phyloP scores from a whole-genome alignment of 2,329 filamentous ascomycete genomes.

The Pseudomassariella vexata region DNA sequence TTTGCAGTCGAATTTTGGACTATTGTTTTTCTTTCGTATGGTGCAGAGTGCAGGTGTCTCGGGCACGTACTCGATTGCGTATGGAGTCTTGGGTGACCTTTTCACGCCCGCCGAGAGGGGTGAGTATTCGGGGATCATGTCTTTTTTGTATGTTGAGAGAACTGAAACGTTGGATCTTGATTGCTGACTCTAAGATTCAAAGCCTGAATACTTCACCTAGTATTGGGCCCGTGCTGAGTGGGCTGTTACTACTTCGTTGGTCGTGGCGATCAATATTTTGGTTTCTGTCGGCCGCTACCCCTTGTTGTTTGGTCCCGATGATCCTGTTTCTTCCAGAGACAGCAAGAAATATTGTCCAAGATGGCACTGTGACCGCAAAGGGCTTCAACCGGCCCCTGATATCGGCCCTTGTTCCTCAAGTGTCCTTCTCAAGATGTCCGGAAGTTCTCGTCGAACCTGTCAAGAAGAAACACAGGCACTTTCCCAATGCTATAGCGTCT shows the following conservation, averaged over 20 bases:
- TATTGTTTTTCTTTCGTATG: conserved; percentile 10
- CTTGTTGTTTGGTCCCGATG: conserved; percentile 4
- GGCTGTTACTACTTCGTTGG: conserved; percentile 4
- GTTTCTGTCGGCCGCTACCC: conserved; percentile 9
- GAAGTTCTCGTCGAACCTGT: too few relatives aligned
- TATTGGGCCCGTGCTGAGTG: conserved; percentile 8
- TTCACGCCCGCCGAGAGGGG: conserved; percentile 61
- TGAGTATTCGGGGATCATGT: conserved; percentile 62
- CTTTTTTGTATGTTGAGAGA: too few relatives aligned
- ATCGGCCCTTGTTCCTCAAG: conserved; percentile 1
- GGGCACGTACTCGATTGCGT: conserved; percentile 57
- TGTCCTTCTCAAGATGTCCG: not conserved
- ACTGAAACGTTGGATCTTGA: too few relatives aligned
- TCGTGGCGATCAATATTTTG: conserved; percentile 10
- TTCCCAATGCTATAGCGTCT: conserved; percentile 11
- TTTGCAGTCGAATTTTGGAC: conserved; percentile 5
- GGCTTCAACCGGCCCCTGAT: conserved; percentile 10
- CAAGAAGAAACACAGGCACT: not conserved
- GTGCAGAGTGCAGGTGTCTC: conserved; percentile 9
- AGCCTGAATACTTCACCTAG: conserved; percentile 4
- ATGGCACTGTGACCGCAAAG: conserved; percentile 8
- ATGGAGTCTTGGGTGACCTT: conserved; percentile 64
- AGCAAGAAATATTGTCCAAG: conserved; percentile 7
- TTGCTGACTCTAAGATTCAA: too few relatives aligned
- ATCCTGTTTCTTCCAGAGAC: conserved; percentile 9